Evolutionary conservation across 2,329 filamentous ascomycete species (phyloP).

Genomic region (Aspergillus luchuensis): DNA sequence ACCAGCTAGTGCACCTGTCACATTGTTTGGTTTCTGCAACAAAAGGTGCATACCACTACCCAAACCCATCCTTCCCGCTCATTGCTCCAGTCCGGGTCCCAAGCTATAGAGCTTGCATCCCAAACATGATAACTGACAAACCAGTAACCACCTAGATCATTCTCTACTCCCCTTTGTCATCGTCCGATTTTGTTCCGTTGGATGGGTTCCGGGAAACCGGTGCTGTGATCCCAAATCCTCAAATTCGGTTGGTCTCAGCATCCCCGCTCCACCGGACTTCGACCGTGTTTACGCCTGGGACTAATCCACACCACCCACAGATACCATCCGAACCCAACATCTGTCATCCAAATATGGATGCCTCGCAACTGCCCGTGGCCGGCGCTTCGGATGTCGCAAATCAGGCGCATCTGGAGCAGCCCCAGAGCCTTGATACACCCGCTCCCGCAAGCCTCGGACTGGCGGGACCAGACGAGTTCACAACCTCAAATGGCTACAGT

Average conservation of each 20-base stretch:
- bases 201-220: conserved; percentile 24
- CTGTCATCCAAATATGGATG: conserved; percentile 28
- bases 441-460: conserved; percentile 30
- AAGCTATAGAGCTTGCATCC: not conserved
- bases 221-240: conserved; percentile 15
- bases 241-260: conserved; percentile 25
- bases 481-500: conserved; percentile 41
- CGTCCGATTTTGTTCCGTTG: conserved; percentile 8
- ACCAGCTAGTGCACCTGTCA: conserved; percentile 13
- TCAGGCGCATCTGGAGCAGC: conserved; percentile 17
- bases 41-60: conserved; percentile 14
- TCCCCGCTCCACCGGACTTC: conserved; percentile 20
- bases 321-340: conserved; percentile 3
- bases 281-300: conserved; percentile 22
- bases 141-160: not conserved
- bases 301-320: conserved; percentile 9
- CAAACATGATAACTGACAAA: conserved; percentile 4
- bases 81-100: not conserved
- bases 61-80: not conserved
- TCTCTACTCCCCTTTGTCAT: conserved; percentile 1
- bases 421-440: conserved; percentile 23
- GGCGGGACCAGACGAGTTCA: conserved; percentile 42
- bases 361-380: conserved; percentile 25
- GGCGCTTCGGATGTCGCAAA: conserved; percentile 27
- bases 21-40: conserved; percentile 12